Evolutionary conservation across 2,329 filamentous ascomycete genomes (phyloP), one percentile per base, ranked within the genome.

Genomic region (Hypoxylon sp.): DNA sequence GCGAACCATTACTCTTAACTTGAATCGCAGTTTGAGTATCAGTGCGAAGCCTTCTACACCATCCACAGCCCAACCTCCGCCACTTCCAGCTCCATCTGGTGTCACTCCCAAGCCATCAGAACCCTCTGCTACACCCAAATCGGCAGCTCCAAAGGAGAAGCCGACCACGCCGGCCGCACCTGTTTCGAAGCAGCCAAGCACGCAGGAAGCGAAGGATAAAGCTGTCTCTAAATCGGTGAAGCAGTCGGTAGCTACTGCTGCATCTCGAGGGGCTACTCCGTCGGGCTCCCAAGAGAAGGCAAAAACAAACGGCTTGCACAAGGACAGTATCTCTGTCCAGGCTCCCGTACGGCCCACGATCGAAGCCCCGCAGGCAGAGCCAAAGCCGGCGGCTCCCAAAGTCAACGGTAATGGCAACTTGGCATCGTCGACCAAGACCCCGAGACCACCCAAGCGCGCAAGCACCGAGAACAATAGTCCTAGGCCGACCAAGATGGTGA

Each of bases 1-100:
- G 43, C 70, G 70, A 31, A 73, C 67, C 2, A 73, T 73, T 31
- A 72, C 70, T n/a, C 48, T 73, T 33, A 73, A 73, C 42, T 7
- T 73, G 17, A 72, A 72, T 41, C 64, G 62, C 43, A 65, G 57
- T 9, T 45, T 54, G 7, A 73, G 70, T 48, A 55, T 64, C 40
- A 69, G 58, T 38, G 45, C 55, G 21, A 66, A 62, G 17, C 47
- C 61, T 35, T 8, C 61, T 35, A 66, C 64, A 7, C 55, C 64
- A 11, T 50, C 60, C 11, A 13, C 57, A 20, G 18, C 48, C 15
- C 54, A 56, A 23, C 40, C 56, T 33, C 48, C 56, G 26, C 56
- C 55, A 8, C 18, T 21, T 13, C 43, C 35, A 5, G 3, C 31
- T 2, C 26, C 37, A 15, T 6, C 18, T 20, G 21, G n/a, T 21